Evolutionary conservation across 495 filamentous ascomycete species (phyloP), one percentile per base, ranked within the genome.

Genomic region (Daldinia vernicosa): DNA sequence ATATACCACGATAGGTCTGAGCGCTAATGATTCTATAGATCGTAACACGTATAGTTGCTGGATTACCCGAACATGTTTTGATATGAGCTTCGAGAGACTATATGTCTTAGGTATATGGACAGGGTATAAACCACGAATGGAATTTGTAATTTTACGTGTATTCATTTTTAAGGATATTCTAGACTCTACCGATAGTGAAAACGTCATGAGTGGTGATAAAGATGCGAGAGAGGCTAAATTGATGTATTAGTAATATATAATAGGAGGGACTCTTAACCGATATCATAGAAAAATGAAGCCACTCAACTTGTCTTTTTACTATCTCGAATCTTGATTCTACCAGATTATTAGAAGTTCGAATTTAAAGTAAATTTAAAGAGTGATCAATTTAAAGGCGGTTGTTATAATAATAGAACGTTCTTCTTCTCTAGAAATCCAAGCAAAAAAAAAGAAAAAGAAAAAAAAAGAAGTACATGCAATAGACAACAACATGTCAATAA

Each of bases 11-110:
- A 12, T 27, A 51, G 15, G 15, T 27, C 7, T 50, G 15, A 33
- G n/a, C 26, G 39, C 68, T 66, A 67, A 35, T 50, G 14, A 15
- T 58, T 17, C 26, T 40, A 43, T 6, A 45, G 35, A 35, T 24
- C n/a, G 28, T 19, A 35, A 39, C 40, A 3, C 69, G 8, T 22
- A 17, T 61, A 17, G 28, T 7, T 35, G 50, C 19, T n/a, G 15
- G 19, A 11, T 2, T 47, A 19, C 14, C 2, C 7, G 7, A 45
- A 17, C 7, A 45, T 3, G 17, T 11, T 19, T 43, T 19, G 40
- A 19, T 45, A 45, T 45, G 14, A 17, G 3, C 40, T 45, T 22
- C 2, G 17, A 45, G 40, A 11, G 40, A 22, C 40, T 3, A 4
- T 35, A 35, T 35, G 4, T 3, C 11, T 12, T 27, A 2, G 37